Base-by-base conservation (phyloP, 495 filamentous ascomycete genomes). In the Aspergillus ostianus region DNA sequence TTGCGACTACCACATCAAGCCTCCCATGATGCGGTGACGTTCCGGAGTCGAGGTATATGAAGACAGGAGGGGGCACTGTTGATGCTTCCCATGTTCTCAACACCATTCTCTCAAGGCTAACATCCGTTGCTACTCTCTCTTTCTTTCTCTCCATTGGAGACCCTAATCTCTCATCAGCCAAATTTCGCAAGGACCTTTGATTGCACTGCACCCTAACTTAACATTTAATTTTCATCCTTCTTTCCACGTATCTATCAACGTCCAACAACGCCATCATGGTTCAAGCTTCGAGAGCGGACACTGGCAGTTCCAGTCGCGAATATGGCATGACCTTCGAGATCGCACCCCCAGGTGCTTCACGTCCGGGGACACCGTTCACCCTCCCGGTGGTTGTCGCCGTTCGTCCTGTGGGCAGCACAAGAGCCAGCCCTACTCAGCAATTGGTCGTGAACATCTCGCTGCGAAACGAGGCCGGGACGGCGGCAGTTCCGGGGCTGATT, bases 301-400 rank as follows among this genome's bases (percentile, higher is more conserved):
- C 50, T 3, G 64, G 67, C 19, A 60, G 64, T 64, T 54, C 63
- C 46, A 66, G 65, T 30, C 72, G 69, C 26, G 72, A 74, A 63
- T 78, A 73, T 56, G 65, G 60, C 23, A 67, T 76, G 19, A 66
- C 65, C 9, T 76, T 78, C 53, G 72, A 76, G 59, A 63, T 67
- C 27, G 50, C 64, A 21, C 75, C 75, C 51, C 72, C 72, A 23
- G 19, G 68, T 15, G 62, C 73, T 18, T 67, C 60, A 9, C 65
- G 62, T 4, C 72, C 73, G 1, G 65, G 68, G 0, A 50, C 63
- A 8, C 61, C 72, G 12, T 74, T 76, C 59, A 73, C 72, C 9
- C 58, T 76, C 1, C 75, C 75, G 17, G 69, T 78, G 26, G 51
- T 76, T 18, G 64, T 76, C 29, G 67, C 71, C 7, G 71, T 78